Evolutionary conservation across 2,329 filamentous ascomycete genomes (phyloP).

Genomic region (Sporothrix pseudoabietina): DNA sequence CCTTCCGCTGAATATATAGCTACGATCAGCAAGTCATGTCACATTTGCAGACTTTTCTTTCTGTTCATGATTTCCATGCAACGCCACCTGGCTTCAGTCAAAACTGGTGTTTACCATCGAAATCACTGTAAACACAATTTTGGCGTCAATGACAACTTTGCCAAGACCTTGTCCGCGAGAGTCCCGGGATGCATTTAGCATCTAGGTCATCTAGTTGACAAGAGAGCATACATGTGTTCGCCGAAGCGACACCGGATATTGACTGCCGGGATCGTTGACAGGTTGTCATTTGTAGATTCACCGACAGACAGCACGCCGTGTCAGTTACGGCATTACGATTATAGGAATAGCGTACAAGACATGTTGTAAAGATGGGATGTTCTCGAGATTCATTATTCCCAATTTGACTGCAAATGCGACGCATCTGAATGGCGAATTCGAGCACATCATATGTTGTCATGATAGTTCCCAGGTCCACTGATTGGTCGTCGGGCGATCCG

Average conservation of each 20-base stretch:
- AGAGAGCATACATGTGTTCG: background rate
- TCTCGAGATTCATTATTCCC: background rate
- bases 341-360: background rate
- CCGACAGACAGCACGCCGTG: background rate
- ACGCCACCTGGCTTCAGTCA: too few relatives aligned
- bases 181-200: background rate
- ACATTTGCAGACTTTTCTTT: background rate
- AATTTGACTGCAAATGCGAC: background rate
- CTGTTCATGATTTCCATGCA: too few relatives aligned
- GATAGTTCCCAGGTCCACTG: background rate
- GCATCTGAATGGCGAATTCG: background rate
- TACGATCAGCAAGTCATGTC: background rate
- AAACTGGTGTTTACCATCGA: background rate
- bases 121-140: constrained; percentile 21
- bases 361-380: background rate
- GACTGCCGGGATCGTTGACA: background rate
- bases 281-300: background rate
- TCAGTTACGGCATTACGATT: constrained; percentile 5
- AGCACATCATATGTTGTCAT: constrained; percentile 15
- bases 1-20: background rate
- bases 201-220: background rate
- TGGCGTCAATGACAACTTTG: constrained; percentile 27
- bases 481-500: background rate
- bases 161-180: background rate
- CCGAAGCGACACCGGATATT: background rate